phyloP scores from a whole-genome alignment of 176 grass and related monocot genomes.

The Coix lacrymajobi region DNA sequence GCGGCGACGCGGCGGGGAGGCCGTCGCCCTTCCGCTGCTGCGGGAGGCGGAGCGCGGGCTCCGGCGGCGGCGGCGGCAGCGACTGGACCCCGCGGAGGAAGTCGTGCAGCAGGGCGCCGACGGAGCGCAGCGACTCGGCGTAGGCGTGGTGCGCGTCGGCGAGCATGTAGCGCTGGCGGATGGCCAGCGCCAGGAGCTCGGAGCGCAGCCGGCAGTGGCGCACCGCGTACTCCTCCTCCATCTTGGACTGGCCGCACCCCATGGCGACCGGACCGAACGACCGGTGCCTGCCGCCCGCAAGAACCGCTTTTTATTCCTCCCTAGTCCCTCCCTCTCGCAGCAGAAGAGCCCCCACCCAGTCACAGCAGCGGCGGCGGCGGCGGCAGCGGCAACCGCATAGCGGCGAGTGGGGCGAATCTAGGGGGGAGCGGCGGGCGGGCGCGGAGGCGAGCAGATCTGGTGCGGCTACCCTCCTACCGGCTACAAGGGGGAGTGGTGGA shows the following conservation, averaged over 20 bases:
- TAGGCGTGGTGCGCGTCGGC: conserved; percentile 87
- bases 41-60: conserved; percentile 62
- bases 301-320: not conserved
- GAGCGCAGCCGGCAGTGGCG: conserved; percentile 58
- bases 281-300: not conserved
- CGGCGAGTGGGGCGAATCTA: conserved; percentile 47
- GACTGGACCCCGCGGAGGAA: conserved; percentile 51
- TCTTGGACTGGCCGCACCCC: conserved; percentile 85
- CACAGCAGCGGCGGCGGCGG: not conserved
- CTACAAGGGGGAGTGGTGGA: conserved; percentile 11
- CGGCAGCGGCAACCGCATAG: conserved; percentile 10
- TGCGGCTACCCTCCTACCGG: conserved; percentile 1
- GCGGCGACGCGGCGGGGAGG: conserved; percentile 30
- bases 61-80: conserved; percentile 38
- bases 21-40: conserved; percentile 61
- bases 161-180: conserved; percentile 68
- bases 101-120: conserved; percentile 47
- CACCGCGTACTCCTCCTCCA: conserved; percentile 73
- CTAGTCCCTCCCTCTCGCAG: not conserved
- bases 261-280: conserved; percentile 17
- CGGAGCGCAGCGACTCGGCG: conserved; percentile 41
- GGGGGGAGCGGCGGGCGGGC: not conserved
- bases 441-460: conserved; percentile 39
- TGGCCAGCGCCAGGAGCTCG: conserved; percentile 54
- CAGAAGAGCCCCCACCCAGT: not conserved